phyloP scores from a whole-genome alignment of 768 basidiomycete genomes.

The Porpolomopsis calyptriformis region DNA sequence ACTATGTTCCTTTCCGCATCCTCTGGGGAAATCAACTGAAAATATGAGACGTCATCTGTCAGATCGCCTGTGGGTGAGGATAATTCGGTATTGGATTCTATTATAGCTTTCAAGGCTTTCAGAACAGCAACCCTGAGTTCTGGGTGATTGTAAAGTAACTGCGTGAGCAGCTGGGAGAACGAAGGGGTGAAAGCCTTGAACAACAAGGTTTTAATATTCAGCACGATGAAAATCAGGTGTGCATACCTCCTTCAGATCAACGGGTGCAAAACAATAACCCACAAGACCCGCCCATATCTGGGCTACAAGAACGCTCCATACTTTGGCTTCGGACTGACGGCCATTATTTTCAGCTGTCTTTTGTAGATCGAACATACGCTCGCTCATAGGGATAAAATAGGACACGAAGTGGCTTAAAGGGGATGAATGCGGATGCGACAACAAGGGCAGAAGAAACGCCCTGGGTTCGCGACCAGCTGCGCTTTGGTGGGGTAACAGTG shows the following conservation, averaged over 20 bases:
- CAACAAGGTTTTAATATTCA: slow-evolving; percentile 6
- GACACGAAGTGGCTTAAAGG: slow-evolving; percentile 76
- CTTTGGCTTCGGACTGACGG: slow-evolving; percentile 77
- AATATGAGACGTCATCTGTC: slow-evolving; percentile 18
- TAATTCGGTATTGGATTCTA: slow-evolving; percentile 65
- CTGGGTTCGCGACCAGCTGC: slow-evolving; percentile 71
- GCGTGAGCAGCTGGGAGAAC: slow-evolving; percentile 85
- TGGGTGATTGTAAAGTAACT: slow-evolving; percentile 84
- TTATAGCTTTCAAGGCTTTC: slow-evolving; percentile 66
- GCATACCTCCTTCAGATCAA: slow-evolving; percentile 62
- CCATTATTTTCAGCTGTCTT: slow-evolving; percentile 66
- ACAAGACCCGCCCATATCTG: slow-evolving; percentile 90
- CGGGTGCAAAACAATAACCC: slow-evolving; percentile 78
- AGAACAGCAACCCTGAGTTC: slow-evolving; percentile 76
- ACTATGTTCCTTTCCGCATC: slow-evolving; percentile 58
- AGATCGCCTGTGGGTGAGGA: slow-evolving; percentile 24
- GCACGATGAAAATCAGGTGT: neutral
- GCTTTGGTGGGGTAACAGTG: slow-evolving; percentile 25
- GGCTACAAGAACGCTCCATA: slow-evolving; percentile 87
- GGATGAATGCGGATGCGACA: slow-evolving; percentile 71
- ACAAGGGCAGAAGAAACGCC: slow-evolving; percentile 84
- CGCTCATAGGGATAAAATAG: slow-evolving; percentile 90
- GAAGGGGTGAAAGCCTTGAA: slow-evolving; percentile 57
- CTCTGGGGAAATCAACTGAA: slow-evolving; percentile 34
- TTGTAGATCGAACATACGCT: slow-evolving; percentile 83